Evolutionary conservation across 768 basidiomycete genomes (phyloP).

Genomic region (Gloeostereum incarnatum): DNA sequence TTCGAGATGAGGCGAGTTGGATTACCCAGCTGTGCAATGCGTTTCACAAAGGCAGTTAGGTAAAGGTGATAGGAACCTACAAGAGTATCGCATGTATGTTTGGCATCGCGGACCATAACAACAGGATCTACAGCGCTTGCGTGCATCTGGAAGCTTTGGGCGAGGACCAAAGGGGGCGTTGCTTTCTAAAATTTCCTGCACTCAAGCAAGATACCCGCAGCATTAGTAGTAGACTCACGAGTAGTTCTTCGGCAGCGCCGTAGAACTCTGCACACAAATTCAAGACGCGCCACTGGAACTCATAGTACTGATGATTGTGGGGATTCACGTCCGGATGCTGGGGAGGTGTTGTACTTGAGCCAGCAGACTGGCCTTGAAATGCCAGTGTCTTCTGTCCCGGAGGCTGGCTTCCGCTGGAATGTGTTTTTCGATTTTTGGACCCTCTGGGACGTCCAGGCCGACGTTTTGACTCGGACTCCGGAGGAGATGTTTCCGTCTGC

Average conservation of each 20-base stretch:
- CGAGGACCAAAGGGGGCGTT: conserved; percentile 62
- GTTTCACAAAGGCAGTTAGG: not conserved
- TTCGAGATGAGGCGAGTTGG: conserved; percentile 60
- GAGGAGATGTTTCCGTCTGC: conserved; percentile 7
- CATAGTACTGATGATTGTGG: conserved; percentile 73
- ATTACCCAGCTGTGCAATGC: conserved; percentile 49
- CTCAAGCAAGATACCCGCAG: conserved; percentile 5
- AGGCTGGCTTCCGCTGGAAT: conserved; percentile 18
- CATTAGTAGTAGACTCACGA: conserved; percentile 39
- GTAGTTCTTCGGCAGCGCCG: conserved; percentile 74
- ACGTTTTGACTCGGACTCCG: conserved; percentile 46
- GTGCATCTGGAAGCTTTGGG: conserved; percentile 75
- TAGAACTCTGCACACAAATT: conserved; percentile 83
- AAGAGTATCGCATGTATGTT: conserved; percentile 67
- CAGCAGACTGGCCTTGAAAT: not conserved
- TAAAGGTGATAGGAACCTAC: conserved; percentile 26
- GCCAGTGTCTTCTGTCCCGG: conserved; percentile 1
- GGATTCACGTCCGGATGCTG: conserved; percentile 35
- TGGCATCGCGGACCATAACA: conserved; percentile 66
- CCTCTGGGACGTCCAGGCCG: conserved; percentile 74
- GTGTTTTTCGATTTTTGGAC: conserved; percentile 61
- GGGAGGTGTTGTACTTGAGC: conserved; percentile 7
- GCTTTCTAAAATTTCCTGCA: conserved; percentile 28
- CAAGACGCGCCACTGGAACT: conserved; percentile 79
- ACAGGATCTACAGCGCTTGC: conserved; percentile 68